Base-by-base conservation (phyloP, 2,329 filamentous ascomycete species). In the Cytospora schulzeri region DNA sequence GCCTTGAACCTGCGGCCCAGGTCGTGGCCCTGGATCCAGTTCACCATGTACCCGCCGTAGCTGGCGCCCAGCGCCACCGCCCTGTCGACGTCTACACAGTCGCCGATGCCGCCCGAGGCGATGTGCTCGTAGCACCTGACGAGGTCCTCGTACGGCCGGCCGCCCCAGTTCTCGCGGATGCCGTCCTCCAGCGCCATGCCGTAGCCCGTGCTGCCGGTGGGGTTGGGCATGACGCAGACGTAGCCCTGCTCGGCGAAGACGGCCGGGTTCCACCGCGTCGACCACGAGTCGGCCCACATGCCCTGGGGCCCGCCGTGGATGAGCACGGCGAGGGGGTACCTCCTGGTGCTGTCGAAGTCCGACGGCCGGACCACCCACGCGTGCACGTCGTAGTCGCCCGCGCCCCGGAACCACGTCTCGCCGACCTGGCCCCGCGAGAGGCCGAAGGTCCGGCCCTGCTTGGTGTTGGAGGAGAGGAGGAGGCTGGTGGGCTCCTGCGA, bases 11-110 rank as follows among this genome's bases (percentile, higher is more conserved):
- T 87, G 31, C 91, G 87, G 24, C 92, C 93, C 0, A 97, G 83
- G 1, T 86, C 83, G 68, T 95, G 90, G 9, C 93, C 93, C 76
- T 97, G 92, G 70, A 97, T 92, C 93, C 93, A 96, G 74, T 96
- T 91, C 68, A 91, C 87, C 89, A 92, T 91, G 72, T 86, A 91
- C 5, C 90, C 90, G 35, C 90, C 90, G 70, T 91, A 92, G 12
- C 85, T 88, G 0, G 90, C 91, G 6, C 91, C 91, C 0, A 92
- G 78, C 1, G 89, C 91, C 0, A 95, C 91, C 1, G 90, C 86
- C 14, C 86, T 83, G 4, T 80, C 75, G 0, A 85, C 89, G 72
- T 95, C 91, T 45, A 93, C 85, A 69, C 88, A 91, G 1, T 80
- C 74, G 19, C n/a, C 50, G 1, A 41, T n/a, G 17, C 70, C 82